phyloP scores from a whole-genome alignment of 2,329 filamentous ascomycete species.

The Tolypocladium nubicola region DNA sequence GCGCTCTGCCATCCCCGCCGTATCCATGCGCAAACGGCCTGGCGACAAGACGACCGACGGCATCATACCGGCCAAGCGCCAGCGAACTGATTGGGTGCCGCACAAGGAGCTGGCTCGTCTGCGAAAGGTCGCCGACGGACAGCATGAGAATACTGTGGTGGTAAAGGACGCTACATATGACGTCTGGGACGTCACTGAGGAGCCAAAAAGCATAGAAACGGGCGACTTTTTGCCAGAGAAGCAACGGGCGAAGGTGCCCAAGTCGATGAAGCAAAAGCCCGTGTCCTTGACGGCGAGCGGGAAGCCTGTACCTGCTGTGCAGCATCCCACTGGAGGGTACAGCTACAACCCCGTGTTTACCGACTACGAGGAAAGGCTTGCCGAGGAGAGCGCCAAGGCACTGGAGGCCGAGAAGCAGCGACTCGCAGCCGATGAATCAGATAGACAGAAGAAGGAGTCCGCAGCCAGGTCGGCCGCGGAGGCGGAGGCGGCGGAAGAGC shows the following conservation, averaged over 20 bases:
- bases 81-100: conserved; percentile 69
- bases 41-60: conserved; percentile 63
- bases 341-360: conserved; percentile 88
- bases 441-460: conserved; percentile 56
- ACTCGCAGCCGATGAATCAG: conserved; percentile 54
- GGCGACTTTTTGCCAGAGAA: conserved; percentile 54
- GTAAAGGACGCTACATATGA: conserved; percentile 62
- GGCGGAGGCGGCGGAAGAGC: conserved; percentile 62
- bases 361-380: conserved; percentile 72
- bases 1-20: conserved; percentile 70
- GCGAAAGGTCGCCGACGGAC: conserved; percentile 67
- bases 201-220: conserved; percentile 24
- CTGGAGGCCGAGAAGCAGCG: conserved; percentile 70
- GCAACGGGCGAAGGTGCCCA: conserved; percentile 59
- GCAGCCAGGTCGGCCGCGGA: conserved; percentile 60
- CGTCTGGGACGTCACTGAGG: conserved; percentile 54
- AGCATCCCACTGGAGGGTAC: conserved; percentile 68
- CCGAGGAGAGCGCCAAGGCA: conserved; percentile 66
- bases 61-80: conserved; percentile 62
- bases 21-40: conserved; percentile 68
- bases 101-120: conserved; percentile 75
- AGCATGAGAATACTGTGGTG: conserved; percentile 43
- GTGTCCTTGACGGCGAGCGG: conserved; percentile 76
- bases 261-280: conserved; percentile 65
- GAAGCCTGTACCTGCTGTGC: conserved; percentile 68